These are phyloP conservation scores for Ramaria sp. DNA, from an alignment of 768 basidiomycete species.

Conservation along the genomic window DNA sequence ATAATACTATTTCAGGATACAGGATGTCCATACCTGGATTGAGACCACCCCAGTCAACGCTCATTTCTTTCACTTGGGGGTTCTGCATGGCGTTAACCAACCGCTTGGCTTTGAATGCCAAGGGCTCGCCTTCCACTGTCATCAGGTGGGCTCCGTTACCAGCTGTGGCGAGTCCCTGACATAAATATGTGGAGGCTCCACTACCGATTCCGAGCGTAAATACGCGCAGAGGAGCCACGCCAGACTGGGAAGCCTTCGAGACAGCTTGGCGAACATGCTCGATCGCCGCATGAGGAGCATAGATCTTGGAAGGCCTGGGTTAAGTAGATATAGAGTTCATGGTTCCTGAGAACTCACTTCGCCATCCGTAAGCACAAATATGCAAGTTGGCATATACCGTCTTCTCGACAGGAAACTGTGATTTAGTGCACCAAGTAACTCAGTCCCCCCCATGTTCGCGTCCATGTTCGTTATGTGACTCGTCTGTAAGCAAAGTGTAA, in stretches of 20 bases:
- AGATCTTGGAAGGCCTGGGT: conserved; percentile 11
- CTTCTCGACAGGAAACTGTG: conserved; percentile 27
- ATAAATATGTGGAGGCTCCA: conserved; percentile 37
- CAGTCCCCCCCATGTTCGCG: conserved; percentile 41
- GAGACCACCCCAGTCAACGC: conserved; percentile 36
- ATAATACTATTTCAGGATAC: conserved; percentile 13
- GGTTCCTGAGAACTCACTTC: conserved; percentile 20
- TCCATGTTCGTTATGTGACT: conserved; percentile 27
- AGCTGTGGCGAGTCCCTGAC: conserved; percentile 40
- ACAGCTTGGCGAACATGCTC: conserved; percentile 23
- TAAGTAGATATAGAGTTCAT: neutral
- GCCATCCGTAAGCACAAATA: conserved; percentile 55
- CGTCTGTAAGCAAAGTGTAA: neutral
- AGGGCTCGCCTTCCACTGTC: conserved; percentile 34
- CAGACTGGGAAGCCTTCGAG: neutral
- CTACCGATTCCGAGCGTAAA: conserved; percentile 52
- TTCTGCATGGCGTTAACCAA: conserved; percentile 43
- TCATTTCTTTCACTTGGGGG: conserved; percentile 32
- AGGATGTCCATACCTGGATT: conserved; percentile 12
- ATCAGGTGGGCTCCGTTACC: conserved; percentile 43
- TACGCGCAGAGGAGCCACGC: conserved; percentile 31
- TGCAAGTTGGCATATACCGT: conserved; percentile 28
- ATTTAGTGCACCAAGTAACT: conserved; percentile 33
- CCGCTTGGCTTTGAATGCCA: conserved; percentile 36
- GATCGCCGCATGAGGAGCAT: conserved; percentile 15